phyloP scores from a whole-genome alignment of 139 green algal species.

The Chlorella sorokiniana region DNA sequence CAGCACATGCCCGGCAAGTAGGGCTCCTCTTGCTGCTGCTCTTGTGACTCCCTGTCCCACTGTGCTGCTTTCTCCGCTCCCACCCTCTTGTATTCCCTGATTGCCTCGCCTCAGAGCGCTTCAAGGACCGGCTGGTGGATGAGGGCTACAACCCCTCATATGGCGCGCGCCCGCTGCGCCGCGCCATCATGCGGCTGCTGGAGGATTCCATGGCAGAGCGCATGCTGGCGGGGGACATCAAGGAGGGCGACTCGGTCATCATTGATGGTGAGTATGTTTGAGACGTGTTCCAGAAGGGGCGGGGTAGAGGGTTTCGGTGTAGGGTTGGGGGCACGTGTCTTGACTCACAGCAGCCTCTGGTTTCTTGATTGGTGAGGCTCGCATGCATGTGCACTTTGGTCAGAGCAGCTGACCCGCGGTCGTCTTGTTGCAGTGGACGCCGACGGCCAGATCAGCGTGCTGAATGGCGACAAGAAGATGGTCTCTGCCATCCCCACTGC shows the following conservation, averaged over 20 bases:
- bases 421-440: slow-evolving; percentile 67
- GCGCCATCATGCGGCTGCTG: slow-evolving; percentile 98
- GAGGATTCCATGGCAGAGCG: slow-evolving; percentile 96
- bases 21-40: neutral
- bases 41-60: neutral
- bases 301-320: neutral
- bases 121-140: slow-evolving; percentile 90
- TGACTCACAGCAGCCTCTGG: neutral
- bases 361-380: neutral
- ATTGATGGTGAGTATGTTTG: slow-evolving; percentile 67
- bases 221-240: slow-evolving; percentile 93
- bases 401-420: neutral
- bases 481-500: slow-evolving; percentile 51
- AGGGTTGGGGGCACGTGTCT: neutral
- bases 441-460: slow-evolving; percentile 86
- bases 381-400: neutral
- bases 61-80: neutral
- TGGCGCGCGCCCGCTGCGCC: slow-evolving; percentile 95
- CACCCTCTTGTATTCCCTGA: neutral
- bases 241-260: slow-evolving; percentile 93
- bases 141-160: slow-evolving; percentile 99
- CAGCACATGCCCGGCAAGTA: too few species aligned
- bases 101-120: slow-evolving; percentile 41
- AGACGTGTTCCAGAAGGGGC: neutral
- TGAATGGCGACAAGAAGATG: slow-evolving; percentile 95